Percentiles rank a stretch among this genome's conserved stretches.
These are phyloP conservation scores for Pythium insidiosum DNA, from an alignment of 352 stramenopile genomes.

Conservation along the genomic window DNA sequence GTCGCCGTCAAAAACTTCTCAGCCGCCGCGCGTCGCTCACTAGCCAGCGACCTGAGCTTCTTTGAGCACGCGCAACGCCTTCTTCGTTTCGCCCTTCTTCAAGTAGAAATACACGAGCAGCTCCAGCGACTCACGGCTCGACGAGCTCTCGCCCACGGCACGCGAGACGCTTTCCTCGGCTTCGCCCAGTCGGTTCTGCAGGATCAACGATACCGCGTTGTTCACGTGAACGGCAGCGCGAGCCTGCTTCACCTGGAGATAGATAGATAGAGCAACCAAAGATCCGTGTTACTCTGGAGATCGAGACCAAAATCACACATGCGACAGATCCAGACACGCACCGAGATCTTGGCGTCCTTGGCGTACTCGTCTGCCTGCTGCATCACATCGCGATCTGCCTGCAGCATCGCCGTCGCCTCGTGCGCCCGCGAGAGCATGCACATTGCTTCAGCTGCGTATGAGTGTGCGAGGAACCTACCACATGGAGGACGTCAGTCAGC, in stretches of 20 bases:
- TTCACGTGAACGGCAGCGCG: slow-evolving; percentile 81
- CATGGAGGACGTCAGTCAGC: not conserved
- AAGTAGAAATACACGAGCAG: slow-evolving; percentile 84
- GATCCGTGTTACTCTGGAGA: too few species aligned
- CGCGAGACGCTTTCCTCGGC: slow-evolving; percentile 81
- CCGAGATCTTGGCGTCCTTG: slow-evolving; percentile 65
- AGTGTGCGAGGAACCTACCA: slow-evolving; percentile 63
- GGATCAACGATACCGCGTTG: slow-evolving; percentile 69
- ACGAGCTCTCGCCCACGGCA: slow-evolving; percentile 72
- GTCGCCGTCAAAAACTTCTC: too few species aligned
- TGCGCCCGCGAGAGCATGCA: slow-evolving; percentile 80
- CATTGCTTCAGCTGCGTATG: slow-evolving; percentile 86
- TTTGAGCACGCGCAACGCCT: slow-evolving; percentile 80
- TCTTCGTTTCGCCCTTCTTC: slow-evolving; percentile 86
- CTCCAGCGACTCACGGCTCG: slow-evolving; percentile 77
- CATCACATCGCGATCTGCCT: slow-evolving; percentile 69
- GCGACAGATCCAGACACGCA: slow-evolving; percentile 5
- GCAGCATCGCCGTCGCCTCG: slow-evolving; percentile 67
- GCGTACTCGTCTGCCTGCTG: slow-evolving; percentile 73
- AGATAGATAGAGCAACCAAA: not conserved
- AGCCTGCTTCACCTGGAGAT: slow-evolving; percentile 38
- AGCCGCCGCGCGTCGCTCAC: too few species aligned
- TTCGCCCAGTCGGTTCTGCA: slow-evolving; percentile 64
- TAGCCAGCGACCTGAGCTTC: slow-evolving; percentile 57
- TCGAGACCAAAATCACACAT: not conserved